phyloP scores from a whole-genome alignment of 805 yeast genomes.

The Metschnikowia santaceciliae region DNA sequence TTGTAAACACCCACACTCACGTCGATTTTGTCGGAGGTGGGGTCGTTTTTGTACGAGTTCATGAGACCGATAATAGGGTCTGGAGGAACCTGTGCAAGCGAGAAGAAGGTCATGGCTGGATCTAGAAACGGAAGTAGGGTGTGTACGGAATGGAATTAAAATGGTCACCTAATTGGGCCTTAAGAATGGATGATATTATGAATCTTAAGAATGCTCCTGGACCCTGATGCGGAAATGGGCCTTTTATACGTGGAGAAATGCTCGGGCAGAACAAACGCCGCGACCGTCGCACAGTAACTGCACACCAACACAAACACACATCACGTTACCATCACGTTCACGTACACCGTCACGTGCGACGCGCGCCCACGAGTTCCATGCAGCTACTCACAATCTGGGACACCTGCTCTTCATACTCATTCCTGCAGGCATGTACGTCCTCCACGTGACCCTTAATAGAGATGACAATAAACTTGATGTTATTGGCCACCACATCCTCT shows the following conservation, averaged over 20 bases:
- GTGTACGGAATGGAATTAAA: no score
- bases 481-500: conserved; percentile 24
- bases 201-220: not conserved
- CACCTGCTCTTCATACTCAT: not conserved
- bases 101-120: conserved; percentile 6
- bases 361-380: not conserved
- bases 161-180: no score
- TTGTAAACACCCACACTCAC: conserved; percentile 46
- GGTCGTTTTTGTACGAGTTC: conserved; percentile 21
- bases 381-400: not conserved
- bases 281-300: not conserved
- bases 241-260: not conserved
- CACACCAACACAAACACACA: not conserved
- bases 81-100: conserved; percentile 8
- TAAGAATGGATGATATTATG: not conserved
- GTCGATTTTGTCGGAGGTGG: conserved; percentile 33
- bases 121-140: no score
- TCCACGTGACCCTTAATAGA: conserved; percentile 6
- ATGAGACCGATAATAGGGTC: conserved; percentile 19
- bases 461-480: conserved; percentile 31
- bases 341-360: not conserved
- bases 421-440: not conserved
- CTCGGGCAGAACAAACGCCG: not conserved
- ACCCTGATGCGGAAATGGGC: not conserved
- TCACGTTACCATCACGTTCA: no score